Evolutionary conservation across 768 basidiomycete species (phyloP).

Genomic region (Paxillus involutus): DNA sequence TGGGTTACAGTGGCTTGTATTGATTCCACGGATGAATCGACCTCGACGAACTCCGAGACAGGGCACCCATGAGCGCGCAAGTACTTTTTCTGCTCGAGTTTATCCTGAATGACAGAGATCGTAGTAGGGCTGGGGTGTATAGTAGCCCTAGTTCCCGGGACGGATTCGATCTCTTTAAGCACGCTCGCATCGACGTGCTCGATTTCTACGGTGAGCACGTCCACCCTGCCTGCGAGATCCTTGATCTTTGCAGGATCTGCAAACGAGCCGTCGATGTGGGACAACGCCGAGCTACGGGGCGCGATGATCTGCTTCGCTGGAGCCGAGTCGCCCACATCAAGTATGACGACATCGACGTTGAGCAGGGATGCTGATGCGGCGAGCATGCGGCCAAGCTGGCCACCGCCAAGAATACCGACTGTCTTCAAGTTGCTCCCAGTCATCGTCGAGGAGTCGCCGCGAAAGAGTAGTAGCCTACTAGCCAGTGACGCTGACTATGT

Average conservation of each 20-base stretch:
- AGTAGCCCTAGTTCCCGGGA: constrained; percentile 25
- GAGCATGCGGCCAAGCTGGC: constrained; percentile 97
- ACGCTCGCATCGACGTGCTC: constrained; percentile 89
- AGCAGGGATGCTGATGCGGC: constrained; percentile 86
- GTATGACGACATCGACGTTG: constrained; percentile 78
- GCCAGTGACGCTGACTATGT: too few species aligned
- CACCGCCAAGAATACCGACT: constrained; percentile 57
- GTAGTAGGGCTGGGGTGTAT: constrained; percentile 82
- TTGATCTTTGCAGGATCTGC: constrained; percentile 75
- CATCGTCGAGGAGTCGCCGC: too few species aligned
- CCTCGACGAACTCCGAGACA: constrained; percentile 57
- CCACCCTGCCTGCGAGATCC: constrained; percentile 75
- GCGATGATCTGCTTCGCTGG: constrained; percentile 90
- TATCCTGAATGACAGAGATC: constrained; percentile 81
- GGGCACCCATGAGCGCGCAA: constrained; percentile 49
- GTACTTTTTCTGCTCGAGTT: constrained; percentile 65
- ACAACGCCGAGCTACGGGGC: constrained; percentile 44
- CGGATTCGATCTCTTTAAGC: constrained; percentile 46
- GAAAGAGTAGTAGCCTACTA: too few species aligned
- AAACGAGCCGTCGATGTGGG: constrained; percentile 89
- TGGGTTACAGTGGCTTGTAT: constrained; percentile 50
- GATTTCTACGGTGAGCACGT: constrained; percentile 93
- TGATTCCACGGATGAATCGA: constrained; percentile 54
- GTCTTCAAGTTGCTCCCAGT: too few species aligned
- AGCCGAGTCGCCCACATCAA: constrained; percentile 75